Evolutionary conservation across 371 early-diverging fungal species (phyloP).

Genomic region (Circinella umbellata): DNA sequence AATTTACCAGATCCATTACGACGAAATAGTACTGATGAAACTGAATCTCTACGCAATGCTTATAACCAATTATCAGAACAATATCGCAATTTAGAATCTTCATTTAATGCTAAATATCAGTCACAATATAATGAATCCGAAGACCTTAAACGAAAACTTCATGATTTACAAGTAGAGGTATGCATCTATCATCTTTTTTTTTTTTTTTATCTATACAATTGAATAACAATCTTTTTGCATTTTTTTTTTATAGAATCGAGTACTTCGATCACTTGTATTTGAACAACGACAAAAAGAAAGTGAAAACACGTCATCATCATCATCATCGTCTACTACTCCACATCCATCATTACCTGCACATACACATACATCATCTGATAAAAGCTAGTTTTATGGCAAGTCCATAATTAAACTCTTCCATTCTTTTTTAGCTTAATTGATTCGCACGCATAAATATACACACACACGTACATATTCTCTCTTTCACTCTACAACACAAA

Average conservation of each 20-base stretch:
- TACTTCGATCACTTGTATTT: constrained; percentile 25
- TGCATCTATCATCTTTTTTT: constrained; percentile 1
- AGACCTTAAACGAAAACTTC: constrained; percentile 22
- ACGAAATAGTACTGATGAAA: constrained; percentile 2
- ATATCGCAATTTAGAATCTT: background rate
- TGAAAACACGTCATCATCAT: background rate
- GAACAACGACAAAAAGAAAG: constrained; percentile 15
- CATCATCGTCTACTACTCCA: no score
- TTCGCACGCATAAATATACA: no score
- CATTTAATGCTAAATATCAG: constrained; percentile 10
- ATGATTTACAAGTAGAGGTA: constrained; percentile 43
- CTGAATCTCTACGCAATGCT: constrained; percentile 3
- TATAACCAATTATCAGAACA: constrained; percentile 8
- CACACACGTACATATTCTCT: no score
- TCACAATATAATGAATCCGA: constrained; percentile 19
- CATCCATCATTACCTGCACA: no score
- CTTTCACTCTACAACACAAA: background rate
- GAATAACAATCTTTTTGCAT: constrained; percentile 10
- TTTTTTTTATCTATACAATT: no score
- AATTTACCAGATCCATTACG: background rate
- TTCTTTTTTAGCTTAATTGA: no score
- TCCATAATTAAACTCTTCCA: no score
- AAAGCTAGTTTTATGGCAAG: no score
- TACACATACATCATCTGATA: no score
- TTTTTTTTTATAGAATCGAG: constrained; percentile 20